Evolutionary conservation across 441 rosid genomes (phyloP), one percentile per base, ranked within the genome.

Genomic region (Gossypium davidsonii): DNA sequence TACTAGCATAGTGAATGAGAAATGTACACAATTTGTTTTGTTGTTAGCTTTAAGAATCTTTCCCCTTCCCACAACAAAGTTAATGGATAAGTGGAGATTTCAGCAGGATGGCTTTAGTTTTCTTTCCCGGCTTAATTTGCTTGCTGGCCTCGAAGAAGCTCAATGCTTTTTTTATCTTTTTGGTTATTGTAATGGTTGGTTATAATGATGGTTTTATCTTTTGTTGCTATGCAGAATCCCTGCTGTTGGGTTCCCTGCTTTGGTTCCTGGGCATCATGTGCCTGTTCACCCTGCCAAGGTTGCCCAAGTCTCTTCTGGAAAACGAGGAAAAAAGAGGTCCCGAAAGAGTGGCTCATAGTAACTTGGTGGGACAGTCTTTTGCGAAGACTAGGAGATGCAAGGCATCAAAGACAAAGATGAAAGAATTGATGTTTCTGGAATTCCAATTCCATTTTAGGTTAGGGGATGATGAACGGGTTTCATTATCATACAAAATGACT

Each of bases 211-310:
- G 4, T 0, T 23, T 37, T 21, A 52, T 76, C 23, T 25, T 14
- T 58, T 62, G 39, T 34, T 34, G 39, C 39, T 34, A 49, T 85
- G 84, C 85, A 87, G 89, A 89, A 87, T 85, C 93, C 87, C 94
- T 89, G 94, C 90, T 84, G 94, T 83, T 88, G 94, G 94, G 91
- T 90, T 89, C 94, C 94, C 90, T 90, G 95, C 85, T 86, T 82
- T 90, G 95, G 91, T 84, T 85, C 85, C 83, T 90, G 92, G 87
- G 85, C 80, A 79, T 82, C 95, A 83, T 82, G 72, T 88, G 91
- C 85, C 88, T 83, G 28, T 83, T 76, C 78, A 66, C 65, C 49
- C 86, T 80, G 81, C 85, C 83, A 59, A 20, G 4, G 23, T 63
- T 72, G 39, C 77, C 81, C 70, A 76, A 44, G 70, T 65, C 78